phyloP scores from a whole-genome alignment of 306 rosid genomes.

The Mucuna pruriens region DNA sequence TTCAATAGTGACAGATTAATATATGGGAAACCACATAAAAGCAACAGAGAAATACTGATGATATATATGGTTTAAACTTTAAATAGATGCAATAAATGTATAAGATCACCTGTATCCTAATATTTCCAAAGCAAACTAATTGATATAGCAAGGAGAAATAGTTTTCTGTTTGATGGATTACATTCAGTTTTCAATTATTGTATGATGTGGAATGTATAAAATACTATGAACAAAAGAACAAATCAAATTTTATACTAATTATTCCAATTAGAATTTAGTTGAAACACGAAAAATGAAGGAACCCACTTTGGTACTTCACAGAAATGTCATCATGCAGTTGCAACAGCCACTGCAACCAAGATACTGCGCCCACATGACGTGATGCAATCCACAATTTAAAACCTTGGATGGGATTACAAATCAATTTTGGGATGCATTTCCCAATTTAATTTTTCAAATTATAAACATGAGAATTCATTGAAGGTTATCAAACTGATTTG shows the following conservation, averaged over 20 bases:
- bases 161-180: background rate
- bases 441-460: background rate
- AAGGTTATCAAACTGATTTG: background rate
- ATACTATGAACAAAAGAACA: background rate
- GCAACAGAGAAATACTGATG: background rate
- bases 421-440: background rate
- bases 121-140: background rate
- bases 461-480: background rate
- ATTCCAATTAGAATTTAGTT: background rate
- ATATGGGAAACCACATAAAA: background rate
- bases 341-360: background rate
- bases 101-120: background rate
- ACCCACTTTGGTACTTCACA: background rate
- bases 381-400: background rate
- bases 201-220: background rate
- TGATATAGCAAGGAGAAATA: background rate
- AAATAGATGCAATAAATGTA: background rate
- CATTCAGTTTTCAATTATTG: background rate
- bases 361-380: background rate
- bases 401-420: background rate
- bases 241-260: background rate
- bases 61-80: background rate
- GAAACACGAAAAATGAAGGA: background rate
- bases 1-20: background rate
- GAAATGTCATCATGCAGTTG: background rate